Evolutionary conservation across 352 stramenopile species (phyloP), one percentile per base, ranked within the genome.

Genomic region (Phytophthora gonapodyides): DNA sequence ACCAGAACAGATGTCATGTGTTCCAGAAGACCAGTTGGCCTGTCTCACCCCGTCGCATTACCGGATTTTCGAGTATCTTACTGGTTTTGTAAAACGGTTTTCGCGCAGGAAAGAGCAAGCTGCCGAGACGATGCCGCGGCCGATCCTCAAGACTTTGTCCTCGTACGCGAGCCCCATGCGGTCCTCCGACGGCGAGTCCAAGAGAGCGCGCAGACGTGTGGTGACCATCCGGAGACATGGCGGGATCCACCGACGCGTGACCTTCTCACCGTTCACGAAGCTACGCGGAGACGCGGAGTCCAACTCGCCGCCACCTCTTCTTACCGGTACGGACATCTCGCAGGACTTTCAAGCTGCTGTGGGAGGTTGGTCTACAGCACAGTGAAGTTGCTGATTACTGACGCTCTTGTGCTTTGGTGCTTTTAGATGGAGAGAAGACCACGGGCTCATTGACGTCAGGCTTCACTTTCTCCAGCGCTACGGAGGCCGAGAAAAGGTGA

Each of bases 181-280:
- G 33, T 15, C 51, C 13, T 52, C 56, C 8, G 40, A 56, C n/a
- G 61, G 52, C 42, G 52, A 49, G 35, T 54, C 35, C 7, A 78
- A 65, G 48, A 61, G 46, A 12, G 47, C 67, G 5, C 50, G 38
- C 36, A 67, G 54, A 35, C 40, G 40, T 11, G 40, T 66, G 11
- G 27, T 31, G 27, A 31, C 67, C 35, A 65, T 85, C n/a, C 37
- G 63, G n/a, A 58, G 69, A 61, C 54, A 73, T 13, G 62, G 55
- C 0, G 66, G 60, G 5, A 27, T 40, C 10, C 60, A 56, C 35
- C 78, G 84, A 24, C 80, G 71, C 40, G 84, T 93, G 45, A 89
- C 75, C 27, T 93, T 93, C 62, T 93, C 84, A 16, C 84, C 80
- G 35, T 93, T 93, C 52, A 77, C 82, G 6, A 87, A 87, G 57